Conservation (phyloP, 1,139 yeast genomes). For the Lipomyces yarrowii region DNA sequence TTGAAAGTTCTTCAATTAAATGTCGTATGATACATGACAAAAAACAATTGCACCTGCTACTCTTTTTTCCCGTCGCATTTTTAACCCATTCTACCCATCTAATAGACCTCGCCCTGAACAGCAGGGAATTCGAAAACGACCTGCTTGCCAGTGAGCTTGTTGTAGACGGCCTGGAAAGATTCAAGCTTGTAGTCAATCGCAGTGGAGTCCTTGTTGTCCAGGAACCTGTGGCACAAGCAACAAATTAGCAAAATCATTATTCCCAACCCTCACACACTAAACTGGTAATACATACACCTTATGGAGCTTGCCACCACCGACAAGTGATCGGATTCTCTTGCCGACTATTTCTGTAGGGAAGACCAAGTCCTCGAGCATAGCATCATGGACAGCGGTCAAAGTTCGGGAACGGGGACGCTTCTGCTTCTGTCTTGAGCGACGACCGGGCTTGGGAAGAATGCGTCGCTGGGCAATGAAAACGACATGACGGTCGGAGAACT, state of each 20-base stretch:
- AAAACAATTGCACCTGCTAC: conserved; percentile 12
- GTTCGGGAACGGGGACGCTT: conserved; percentile 99
- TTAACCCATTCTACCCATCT: conserved; percentile 39
- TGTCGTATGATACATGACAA: conserved; percentile 13
- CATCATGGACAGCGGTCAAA: conserved; percentile 97
- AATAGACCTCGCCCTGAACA: conserved; percentile 61
- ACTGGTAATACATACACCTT: conserved; percentile 56
- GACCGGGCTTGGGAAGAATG: conserved; percentile 95
- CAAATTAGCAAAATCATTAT: background rate
- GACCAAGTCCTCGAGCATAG: conserved; percentile 97
- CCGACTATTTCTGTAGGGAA: conserved; percentile 99
- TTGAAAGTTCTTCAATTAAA: conserved; percentile 6
- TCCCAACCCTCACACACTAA: background rate
- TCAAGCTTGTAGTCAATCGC: conserved; percentile 99
- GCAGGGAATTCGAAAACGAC: conserved; percentile 96
- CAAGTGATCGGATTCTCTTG: conserved; percentile 98
- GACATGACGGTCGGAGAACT: conserved; percentile 99
- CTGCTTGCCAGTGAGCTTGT: conserved; percentile 99
- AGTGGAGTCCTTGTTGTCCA: conserved; percentile 97
- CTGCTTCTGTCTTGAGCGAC: conserved; percentile 89
- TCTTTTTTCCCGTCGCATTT: background rate
- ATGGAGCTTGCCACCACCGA: conserved; percentile 98
- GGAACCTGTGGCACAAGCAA: conserved; percentile 49
- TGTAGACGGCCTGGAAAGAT: conserved; percentile 98
- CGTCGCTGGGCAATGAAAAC: conserved; percentile 99